A percentile compares a stretch with the other conserved stretches of the same genome.
Evolutionary conservation across 768 basidiomycete species (phyloP).

Genomic region (Lentinula boryana): DNA sequence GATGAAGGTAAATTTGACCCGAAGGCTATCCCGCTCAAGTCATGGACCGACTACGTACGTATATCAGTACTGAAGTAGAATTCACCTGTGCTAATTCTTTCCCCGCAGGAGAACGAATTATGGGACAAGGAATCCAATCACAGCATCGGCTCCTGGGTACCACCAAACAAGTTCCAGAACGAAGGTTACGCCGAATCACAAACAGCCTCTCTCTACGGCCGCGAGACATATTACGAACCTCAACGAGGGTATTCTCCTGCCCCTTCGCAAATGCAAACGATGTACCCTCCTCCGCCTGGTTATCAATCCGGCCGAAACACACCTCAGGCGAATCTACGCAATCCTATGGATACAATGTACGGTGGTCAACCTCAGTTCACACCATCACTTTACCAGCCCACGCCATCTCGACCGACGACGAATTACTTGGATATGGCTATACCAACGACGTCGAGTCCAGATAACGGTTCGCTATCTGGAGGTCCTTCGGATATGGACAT

Average conservation of each 20-base stretch:
- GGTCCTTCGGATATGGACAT: conserved; percentile 65
- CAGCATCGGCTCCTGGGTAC: conserved; percentile 90
- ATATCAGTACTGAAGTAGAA: background rate
- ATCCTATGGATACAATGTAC: conserved; percentile 12
- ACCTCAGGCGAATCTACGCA: conserved; percentile 41
- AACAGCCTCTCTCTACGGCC: conserved; percentile 79
- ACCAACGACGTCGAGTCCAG: conserved; percentile 46
- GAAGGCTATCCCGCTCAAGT: conserved; percentile 87
- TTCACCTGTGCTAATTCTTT: background rate
- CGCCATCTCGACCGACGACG: conserved; percentile 65
- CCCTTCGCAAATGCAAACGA: conserved; percentile 56
- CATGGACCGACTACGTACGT: conserved; percentile 92
- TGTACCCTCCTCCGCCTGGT: conserved; percentile 52
- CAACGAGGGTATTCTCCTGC: conserved; percentile 62
- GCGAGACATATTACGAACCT: conserved; percentile 83
- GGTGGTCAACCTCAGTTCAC: conserved; percentile 14
- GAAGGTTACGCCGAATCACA: conserved; percentile 75
- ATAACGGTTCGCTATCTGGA: conserved; percentile 39
- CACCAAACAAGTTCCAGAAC: conserved; percentile 63
- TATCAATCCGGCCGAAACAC: conserved; percentile 78
- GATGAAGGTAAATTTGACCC: conserved; percentile 99
- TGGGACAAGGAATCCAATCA: conserved; percentile 98
- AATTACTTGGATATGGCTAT: conserved; percentile 75
- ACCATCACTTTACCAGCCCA: conserved; percentile 44
- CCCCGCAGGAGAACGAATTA: conserved; percentile 78